Base-by-base conservation (phyloP, 139 green algal species). In the Dunaliella primolecta region DNA sequence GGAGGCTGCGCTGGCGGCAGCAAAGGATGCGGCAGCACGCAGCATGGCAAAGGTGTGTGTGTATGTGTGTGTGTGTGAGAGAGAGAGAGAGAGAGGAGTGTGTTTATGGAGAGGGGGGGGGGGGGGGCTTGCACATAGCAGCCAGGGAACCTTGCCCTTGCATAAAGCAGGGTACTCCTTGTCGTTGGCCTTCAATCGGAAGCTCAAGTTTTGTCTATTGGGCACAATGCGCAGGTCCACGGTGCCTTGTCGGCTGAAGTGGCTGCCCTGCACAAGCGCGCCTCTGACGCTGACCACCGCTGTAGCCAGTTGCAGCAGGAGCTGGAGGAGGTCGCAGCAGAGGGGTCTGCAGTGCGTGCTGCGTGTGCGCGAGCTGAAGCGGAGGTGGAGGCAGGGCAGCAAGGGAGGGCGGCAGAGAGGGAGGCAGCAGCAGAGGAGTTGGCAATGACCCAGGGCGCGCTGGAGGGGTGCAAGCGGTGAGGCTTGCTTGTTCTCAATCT, bases 191-290 rank as follows among this genome's bases (percentile, higher is more conserved):
- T n/a, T n/a, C n/a, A n/a, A n/a, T n/a, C n/a, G n/a, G n/a, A n/a
- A n/a, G n/a, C n/a, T n/a, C n/a, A n/a, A n/a, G n/a, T n/a, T n/a
- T n/a, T n/a, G n/a, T n/a, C n/a, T n/a, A n/a, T n/a, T n/a, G n/a
- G n/a, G n/a, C n/a, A n/a, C n/a, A n/a, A 15, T 33, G 2, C 32
- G 33, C 85, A 88, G 85, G 81, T 88, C 2, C 82, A 72, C 1
- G 78, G 86, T 0, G 57, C 82, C 24, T 75, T 86, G 78, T 75
- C 80, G 25, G 79, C 81, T 21, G 90, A 93, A 81, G 81, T 91
- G 3, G 84, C 80, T 1, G 75, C 87, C 55, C 76, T 86, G 31
- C 80, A 84, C 30, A 81, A 80, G 2, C 75, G 84, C 15, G 30
- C 34, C 0, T 32, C 75, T 21, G 36, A 78, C 0, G 36, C 78